A percentile compares a stretch with the other conserved stretches of the same genome.
These are phyloP conservation scores for Hymenoscyphus fraxineus DNA, from an alignment of 2,329 filamentous ascomycete species.

Conservation along the genomic window DNA sequence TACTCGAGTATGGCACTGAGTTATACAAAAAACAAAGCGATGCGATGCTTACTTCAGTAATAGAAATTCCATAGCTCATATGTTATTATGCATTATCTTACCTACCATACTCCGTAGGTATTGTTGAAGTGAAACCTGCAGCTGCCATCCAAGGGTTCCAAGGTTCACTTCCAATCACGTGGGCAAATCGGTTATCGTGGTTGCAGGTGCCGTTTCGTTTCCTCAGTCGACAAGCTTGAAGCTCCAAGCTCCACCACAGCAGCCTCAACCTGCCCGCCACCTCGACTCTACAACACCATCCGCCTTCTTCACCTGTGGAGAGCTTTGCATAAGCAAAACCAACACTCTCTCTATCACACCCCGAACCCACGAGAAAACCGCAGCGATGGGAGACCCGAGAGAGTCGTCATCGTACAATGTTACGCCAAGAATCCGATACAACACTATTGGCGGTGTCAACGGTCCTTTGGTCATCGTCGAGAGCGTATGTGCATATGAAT, in stretches of 20 bases:
- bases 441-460: constrained; percentile 97
- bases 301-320: constrained; percentile 9
- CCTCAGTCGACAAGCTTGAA: constrained; percentile 6
- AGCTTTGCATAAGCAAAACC: constrained; percentile 16
- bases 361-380: constrained; percentile 7
- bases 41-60: no score
- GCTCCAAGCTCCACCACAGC: constrained; percentile 9
- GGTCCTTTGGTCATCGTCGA: constrained; percentile 96
- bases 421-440: constrained; percentile 81
- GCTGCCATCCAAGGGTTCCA: no score
- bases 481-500: constrained; percentile 61
- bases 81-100: no score
- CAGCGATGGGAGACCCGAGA: constrained; percentile 36
- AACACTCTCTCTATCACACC: background rate
- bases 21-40: no score
- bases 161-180: constrained; percentile 1
- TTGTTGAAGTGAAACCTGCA: no score
- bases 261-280: background rate
- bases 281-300: background rate
- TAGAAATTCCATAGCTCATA: no score
- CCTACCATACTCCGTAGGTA: no score
- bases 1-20: no score
- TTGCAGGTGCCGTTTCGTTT: background rate
- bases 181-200: constrained; percentile 11
- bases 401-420: constrained; percentile 42